These are phyloP conservation scores for Colletotrichum paranaense DNA, from an alignment of 2,329 filamentous ascomycete species.

Conservation along the genomic window DNA sequence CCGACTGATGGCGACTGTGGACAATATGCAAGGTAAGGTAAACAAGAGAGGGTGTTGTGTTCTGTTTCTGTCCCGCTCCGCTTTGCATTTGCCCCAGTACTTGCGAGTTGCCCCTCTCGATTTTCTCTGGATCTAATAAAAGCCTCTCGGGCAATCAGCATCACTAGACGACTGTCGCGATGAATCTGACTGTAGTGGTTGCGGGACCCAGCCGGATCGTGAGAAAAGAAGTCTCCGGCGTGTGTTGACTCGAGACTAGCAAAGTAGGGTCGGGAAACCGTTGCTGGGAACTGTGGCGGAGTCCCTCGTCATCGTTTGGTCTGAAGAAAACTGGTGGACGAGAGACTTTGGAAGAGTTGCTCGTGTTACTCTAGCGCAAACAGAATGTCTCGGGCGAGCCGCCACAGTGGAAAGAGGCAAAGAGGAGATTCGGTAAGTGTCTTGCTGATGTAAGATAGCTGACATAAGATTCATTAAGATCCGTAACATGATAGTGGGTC, in stretches of 20 bases:
- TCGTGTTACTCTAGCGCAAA: constrained; percentile 30
- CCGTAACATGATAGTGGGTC: no score
- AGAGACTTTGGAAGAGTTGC: constrained; percentile 19
- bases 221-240: not conserved
- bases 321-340: constrained; percentile 29
- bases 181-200: constrained; percentile 21
- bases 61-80: constrained; percentile 6
- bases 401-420: constrained; percentile 14
- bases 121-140: constrained; percentile 25
- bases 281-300: constrained; percentile 28
- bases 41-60: not conserved
- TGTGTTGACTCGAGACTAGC: constrained; percentile 9
- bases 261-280: not conserved
- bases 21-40: not conserved
- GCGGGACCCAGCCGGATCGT: not conserved
- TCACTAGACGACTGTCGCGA: constrained; percentile 20
- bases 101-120: not conserved
- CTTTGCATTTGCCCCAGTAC: constrained; percentile 3
- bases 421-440: not conserved
- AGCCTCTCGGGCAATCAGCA: constrained; percentile 18
- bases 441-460: not conserved
- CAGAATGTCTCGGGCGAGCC: constrained; percentile 32
- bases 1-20: constrained; percentile 3
- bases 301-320: constrained; percentile 16
- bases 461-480: not conserved